Evolutionary conservation across 805 yeast genomes (phyloP).

Genomic region (Ogataea neopini): DNA sequence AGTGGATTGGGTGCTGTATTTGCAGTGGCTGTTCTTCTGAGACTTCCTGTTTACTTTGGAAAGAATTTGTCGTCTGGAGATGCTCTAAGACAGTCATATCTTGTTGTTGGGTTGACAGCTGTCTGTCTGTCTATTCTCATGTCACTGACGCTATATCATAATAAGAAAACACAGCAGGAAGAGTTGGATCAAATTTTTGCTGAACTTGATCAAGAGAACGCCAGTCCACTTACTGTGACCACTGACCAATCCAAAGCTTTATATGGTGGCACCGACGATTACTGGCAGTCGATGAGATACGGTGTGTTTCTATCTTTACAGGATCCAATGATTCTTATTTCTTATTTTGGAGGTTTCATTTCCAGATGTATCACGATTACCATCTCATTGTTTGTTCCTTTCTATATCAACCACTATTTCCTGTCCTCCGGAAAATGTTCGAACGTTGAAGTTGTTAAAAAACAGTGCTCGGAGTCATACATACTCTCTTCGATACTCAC

Average conservation of each 20-base stretch:
- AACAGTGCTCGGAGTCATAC: conserved; percentile 61
- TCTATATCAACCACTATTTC: conserved; percentile 59
- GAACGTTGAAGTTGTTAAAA: conserved; percentile 34
- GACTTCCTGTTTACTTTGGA: conserved; percentile 56
- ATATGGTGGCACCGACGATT: conserved; percentile 27
- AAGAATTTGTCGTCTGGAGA: conserved; percentile 39
- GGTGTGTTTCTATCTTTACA: conserved; percentile 51
- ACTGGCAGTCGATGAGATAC: conserved; percentile 42
- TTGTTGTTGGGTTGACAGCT: conserved; percentile 46
- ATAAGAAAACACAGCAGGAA: conserved; percentile 34
- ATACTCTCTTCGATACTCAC: conserved; percentile 65
- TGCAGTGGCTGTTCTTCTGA: conserved; percentile 54
- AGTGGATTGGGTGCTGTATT: conserved; percentile 71
- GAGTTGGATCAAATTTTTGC: conserved; percentile 37
- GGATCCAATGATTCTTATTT: conserved; percentile 50
- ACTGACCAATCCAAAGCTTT: conserved; percentile 8
- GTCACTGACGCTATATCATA: conserved; percentile 47
- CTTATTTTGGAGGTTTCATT: conserved; percentile 62
- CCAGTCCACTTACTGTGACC: no score
- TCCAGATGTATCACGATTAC: conserved; percentile 64
- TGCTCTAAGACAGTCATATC: conserved; percentile 50
- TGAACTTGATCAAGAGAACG: conserved; percentile 17
- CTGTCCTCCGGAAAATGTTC: conserved; percentile 51
- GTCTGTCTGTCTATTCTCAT: conserved; percentile 41
- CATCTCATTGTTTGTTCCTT: conserved; percentile 61